phyloP scores from a whole-genome alignment of 2,329 filamentous ascomycete species.

The Arthrobotrys megalospora region DNA sequence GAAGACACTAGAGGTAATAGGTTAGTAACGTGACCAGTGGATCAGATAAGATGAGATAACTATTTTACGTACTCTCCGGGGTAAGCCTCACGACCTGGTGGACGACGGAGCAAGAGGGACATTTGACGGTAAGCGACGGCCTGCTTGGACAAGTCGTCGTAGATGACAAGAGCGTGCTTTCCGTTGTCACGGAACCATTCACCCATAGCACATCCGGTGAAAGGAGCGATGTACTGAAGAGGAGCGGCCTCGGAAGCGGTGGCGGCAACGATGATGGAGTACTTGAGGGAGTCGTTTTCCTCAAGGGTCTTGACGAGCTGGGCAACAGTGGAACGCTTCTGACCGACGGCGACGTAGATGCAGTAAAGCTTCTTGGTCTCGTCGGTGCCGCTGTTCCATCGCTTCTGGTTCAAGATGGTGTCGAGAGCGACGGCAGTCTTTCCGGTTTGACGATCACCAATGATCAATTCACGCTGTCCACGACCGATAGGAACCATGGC shows the following conservation, averaged over 20 bases:
- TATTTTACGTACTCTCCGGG: conserved; percentile 80
- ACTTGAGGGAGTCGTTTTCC: conserved; percentile 99
- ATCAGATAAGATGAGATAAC: conserved; percentile 23
- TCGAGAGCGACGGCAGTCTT: conserved; percentile 99
- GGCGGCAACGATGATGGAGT: conserved; percentile 91
- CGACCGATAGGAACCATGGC: conserved; percentile 99
- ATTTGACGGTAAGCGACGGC: conserved; percentile 98
- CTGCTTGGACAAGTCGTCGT: conserved; percentile 97
- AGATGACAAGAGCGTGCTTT: conserved; percentile 90
- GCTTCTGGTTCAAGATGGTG: conserved; percentile 98
- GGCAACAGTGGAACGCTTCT: conserved; percentile 99
- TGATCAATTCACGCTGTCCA: conserved; percentile 99
- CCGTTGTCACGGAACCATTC: conserved; percentile 87
- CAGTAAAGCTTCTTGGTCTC: conserved; percentile 99
- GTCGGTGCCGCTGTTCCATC: conserved; percentile 90
- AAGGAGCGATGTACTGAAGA: conserved; percentile 93
- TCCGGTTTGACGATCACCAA: conserved; percentile 99
- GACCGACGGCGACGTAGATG: conserved; percentile 97
- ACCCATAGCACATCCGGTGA: conserved; percentile 80
- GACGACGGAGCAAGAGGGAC: conserved; percentile 97
- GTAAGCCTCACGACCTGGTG: conserved; percentile 98
- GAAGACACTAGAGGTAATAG: conserved; percentile 77
- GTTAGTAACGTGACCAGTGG: conserved; percentile 29
- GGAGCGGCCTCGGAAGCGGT: conserved; percentile 97
- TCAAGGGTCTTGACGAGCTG: conserved; percentile 99